Evolutionary conservation across 2,329 filamentous ascomycete genomes (phyloP).

Genomic region (Cercospora sesami): DNA sequence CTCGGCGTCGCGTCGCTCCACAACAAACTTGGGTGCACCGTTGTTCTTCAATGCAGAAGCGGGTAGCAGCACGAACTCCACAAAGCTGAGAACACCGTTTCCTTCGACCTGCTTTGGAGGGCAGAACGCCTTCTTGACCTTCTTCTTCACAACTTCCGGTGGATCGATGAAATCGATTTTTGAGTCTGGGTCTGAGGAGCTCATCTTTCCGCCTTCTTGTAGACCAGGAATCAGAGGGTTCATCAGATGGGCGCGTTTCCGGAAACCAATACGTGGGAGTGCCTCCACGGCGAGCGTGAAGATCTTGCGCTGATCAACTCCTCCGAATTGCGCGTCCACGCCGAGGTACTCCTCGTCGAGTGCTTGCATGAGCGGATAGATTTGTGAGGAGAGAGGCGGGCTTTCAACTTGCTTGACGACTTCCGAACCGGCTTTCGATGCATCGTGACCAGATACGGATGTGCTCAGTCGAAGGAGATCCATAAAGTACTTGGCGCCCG

Average conservation of each 20-base stretch:
- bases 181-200: conserved; percentile 65
- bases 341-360: conserved; percentile 87
- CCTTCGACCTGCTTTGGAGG: conserved; percentile 74
- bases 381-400: conserved; percentile 68
- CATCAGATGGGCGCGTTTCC: conserved; percentile 71
- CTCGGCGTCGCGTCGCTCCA: conserved; percentile 66
- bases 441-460: conserved; percentile 73
- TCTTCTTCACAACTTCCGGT: conserved; percentile 72
- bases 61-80: conserved; percentile 83
- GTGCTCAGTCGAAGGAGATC: conserved; percentile 77
- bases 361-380: conserved; percentile 86
- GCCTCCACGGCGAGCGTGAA: conserved; percentile 83
- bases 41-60: conserved; percentile 62
- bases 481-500: conserved; percentile 70
- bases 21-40: conserved; percentile 62
- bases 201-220: conserved; percentile 76
- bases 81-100: conserved; percentile 83
- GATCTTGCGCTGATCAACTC: conserved; percentile 81
- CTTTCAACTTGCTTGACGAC: conserved; percentile 90
- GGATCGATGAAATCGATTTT: conserved; percentile 93
- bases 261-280: conserved; percentile 82
- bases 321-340: conserved; percentile 86
- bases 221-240: conserved; percentile 90
- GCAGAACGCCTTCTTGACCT: conserved; percentile 81
- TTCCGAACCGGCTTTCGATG: conserved; percentile 87